These are phyloP conservation scores for Penicillium sp. DNA, from an alignment of 2,329 filamentous ascomycete genomes.

Conservation along the genomic window DNA sequence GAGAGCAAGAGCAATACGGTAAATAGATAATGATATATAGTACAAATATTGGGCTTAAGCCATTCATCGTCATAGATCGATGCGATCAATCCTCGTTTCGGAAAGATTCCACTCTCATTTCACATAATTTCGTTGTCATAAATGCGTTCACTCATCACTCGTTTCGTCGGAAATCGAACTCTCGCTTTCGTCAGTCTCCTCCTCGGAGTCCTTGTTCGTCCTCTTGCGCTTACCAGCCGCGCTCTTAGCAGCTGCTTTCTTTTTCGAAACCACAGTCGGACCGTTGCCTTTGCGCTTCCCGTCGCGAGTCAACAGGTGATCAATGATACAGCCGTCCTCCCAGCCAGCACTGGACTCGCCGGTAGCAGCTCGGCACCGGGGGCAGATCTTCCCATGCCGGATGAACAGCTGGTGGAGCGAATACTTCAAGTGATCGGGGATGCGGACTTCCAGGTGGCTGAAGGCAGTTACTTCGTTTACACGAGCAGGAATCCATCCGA, in stretches of 20 bases:
- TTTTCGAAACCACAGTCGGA: neutral
- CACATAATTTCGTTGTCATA: neutral
- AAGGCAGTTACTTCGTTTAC: slow-evolving; percentile 53
- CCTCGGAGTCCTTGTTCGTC: neutral
- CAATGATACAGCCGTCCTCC: slow-evolving; percentile 64
- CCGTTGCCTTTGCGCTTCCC: slow-evolving; percentile 48
- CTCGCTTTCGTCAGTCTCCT: slow-evolving; percentile 3
- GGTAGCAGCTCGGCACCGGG: slow-evolving; percentile 61
- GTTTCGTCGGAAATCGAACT: neutral
- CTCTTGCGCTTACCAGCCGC: neutral
- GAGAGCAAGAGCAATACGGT: neutral
- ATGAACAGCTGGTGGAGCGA: slow-evolving; percentile 63
- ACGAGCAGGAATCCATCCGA: slow-evolving; percentile 59
- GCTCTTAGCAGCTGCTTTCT: slow-evolving; percentile 1
- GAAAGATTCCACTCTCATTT: neutral
- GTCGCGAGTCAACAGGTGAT: slow-evolving; percentile 60
- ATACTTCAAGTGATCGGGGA: slow-evolving; percentile 65
- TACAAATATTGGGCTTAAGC: neutral
- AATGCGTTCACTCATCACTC: slow-evolving; percentile 3
- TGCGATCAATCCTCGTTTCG: neutral
- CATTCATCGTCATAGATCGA: neutral
- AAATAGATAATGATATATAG: neutral
- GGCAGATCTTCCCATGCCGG: slow-evolving; percentile 62
- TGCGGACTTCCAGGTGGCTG: slow-evolving; percentile 59
- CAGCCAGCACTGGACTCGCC: slow-evolving; percentile 61